Evolutionary conservation across 2,329 filamentous ascomycete species (phyloP), one percentile per base, ranked within the genome.

Genomic region (Exophiala sp.): DNA sequence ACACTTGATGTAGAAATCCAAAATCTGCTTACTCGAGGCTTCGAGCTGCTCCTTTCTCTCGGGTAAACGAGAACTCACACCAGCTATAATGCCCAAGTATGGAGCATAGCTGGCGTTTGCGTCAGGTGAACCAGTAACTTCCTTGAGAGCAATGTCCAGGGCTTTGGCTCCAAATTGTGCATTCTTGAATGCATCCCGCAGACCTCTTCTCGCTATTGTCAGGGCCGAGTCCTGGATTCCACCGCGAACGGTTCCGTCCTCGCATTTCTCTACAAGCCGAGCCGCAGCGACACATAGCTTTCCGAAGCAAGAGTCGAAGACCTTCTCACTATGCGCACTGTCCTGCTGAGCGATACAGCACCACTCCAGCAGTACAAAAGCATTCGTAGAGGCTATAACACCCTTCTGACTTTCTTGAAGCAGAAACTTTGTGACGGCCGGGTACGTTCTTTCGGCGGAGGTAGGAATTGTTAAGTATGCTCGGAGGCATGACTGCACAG

Each of bases 351-450:
- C 73, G 54, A 92, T 71, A 54, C 87, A 88, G 70, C 85, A 90
- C 92, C 92, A 99, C 70, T 96, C 89, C 11, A 94, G 80, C 62
- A 99, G 77, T 45, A 95, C 89, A 68, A 96, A 95, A 4, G 91
- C 88, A 71, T 85, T 95, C 40, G 81, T 83, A 12, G 87, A 75
- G 32, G 92, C 89, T 64, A 97, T 85, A 59, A 84, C 85, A 14
- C 80, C 75, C 69, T 95, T 96, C 59, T 82, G 78, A 11, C 86
- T 82, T 71, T 99, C 92, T 32, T 78, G 74, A 57, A 85, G 82
- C 55, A 96, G 71, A 46, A 81, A 81, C 40, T 79, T 77, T 41
- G 90, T 79, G 54, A 96, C 43, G 16, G 52, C 58, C 39, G 58
- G 34, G 34, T 51, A 59, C 20, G 50, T 44, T 20, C 35, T 46